phyloP scores from a whole-genome alignment of 208 protist genomes.

The Leishmania lainsoni region DNA sequence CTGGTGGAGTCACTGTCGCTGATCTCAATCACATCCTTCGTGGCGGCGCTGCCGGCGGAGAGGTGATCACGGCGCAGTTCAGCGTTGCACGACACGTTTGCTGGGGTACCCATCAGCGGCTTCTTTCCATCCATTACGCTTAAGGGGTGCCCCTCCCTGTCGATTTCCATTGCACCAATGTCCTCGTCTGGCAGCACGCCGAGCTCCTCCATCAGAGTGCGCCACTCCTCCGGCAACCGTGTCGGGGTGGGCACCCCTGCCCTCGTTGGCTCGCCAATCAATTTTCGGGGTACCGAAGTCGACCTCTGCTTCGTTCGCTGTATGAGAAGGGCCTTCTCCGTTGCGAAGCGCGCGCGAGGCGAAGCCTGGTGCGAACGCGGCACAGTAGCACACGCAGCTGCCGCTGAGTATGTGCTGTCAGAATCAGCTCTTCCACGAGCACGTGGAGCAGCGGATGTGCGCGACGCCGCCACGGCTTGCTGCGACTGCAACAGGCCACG shows the following conservation, averaged over 20 bases:
- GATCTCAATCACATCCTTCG: conserved; percentile 23
- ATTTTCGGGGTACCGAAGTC: not conserved
- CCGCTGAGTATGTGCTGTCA: not conserved
- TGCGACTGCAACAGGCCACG: not conserved
- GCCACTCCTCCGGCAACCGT: conserved; percentile 13
- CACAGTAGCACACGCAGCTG: not conserved
- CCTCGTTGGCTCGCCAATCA: not conserved
- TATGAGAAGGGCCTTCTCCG: not conserved
- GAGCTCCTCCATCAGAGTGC: conserved; percentile 5
- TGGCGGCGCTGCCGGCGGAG: not conserved
- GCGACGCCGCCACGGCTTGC: not conserved
- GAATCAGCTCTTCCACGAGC: not conserved
- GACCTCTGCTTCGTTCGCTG: not conserved
- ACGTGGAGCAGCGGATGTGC: too few species aligned
- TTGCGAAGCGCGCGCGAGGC: conserved; percentile 6
- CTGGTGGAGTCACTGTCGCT: conserved; percentile 14
- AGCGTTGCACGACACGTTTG: not conserved
- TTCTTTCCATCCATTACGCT: not conserved
- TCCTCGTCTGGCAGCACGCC: conserved; percentile 1
- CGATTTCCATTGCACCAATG: not conserved
- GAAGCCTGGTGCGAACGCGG: conserved; percentile 5
- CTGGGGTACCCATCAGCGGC: not conserved
- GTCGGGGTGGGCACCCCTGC: not conserved
- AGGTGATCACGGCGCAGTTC: not conserved
- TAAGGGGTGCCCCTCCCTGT: not conserved